phyloP scores from a whole-genome alignment of 2,329 filamentous ascomycete species.

The Escovopsis sp. region DNA sequence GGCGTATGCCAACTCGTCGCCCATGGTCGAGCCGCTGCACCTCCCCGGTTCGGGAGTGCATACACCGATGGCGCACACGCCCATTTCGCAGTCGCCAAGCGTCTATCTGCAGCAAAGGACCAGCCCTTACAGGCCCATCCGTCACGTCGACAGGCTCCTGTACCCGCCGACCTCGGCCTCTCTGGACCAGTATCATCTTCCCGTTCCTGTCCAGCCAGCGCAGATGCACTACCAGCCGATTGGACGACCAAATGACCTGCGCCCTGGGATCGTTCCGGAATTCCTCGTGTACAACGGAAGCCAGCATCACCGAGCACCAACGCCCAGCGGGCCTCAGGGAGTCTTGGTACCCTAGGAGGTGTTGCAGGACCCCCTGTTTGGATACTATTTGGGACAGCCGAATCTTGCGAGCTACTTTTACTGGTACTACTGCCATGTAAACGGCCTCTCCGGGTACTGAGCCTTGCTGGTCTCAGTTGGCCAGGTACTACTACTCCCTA shows the following conservation, averaged over 20 bases:
- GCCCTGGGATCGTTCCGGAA: constrained; percentile 56
- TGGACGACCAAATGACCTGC: constrained; percentile 51
- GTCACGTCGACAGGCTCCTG: constrained; percentile 78
- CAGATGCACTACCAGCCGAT: constrained; percentile 76
- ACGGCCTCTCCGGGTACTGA: not conserved
- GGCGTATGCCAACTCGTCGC: constrained; percentile 14
- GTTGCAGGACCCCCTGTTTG: constrained; percentile 8
- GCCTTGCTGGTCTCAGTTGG: too few species aligned
- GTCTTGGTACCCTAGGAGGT: constrained; percentile 21
- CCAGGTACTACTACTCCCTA: too few species aligned
- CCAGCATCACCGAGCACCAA: constrained; percentile 13
- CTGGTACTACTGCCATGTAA: too few species aligned
- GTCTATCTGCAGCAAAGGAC: constrained; percentile 75
- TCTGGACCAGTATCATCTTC: constrained; percentile 56
- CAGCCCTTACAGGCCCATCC: constrained; percentile 84
- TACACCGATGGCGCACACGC: constrained; percentile 42
- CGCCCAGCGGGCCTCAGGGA: constrained; percentile 16
- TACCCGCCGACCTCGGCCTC: constrained; percentile 72
- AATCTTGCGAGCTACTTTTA: not conserved
- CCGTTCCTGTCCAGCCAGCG: constrained; percentile 41
- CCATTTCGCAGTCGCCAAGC: constrained; percentile 68
- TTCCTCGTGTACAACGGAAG: constrained; percentile 26
- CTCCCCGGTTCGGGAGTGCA: constrained; percentile 47
- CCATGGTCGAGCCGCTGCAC: constrained; percentile 4
- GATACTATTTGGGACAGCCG: constrained; percentile 2